Base-by-base conservation (phyloP, 1,284 basidiomycete genomes). In the Erythrobasidium hasegawianum region DNA sequence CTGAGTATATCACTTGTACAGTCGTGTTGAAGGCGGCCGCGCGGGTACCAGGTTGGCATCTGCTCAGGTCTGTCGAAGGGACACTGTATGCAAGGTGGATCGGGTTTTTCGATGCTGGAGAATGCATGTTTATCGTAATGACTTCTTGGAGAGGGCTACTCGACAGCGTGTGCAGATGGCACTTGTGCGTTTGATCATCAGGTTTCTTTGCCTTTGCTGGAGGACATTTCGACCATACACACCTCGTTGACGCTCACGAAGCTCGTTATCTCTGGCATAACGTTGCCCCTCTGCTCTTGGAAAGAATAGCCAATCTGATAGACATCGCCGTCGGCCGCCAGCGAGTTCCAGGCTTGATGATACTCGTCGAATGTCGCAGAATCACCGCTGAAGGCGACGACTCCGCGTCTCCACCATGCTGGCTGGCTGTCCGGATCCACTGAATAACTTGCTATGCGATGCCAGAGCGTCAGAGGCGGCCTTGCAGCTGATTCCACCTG, bases 161-260 rank as follows among this genome's bases (percentile, higher is more conserved):
- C 13, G 29, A 27, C 18, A 55, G n/a, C 38, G 55, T 50, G 40
- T 58, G 24, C 3, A 65, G 33, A 41, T 57, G 56, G 40, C 62
- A 65, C 62, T 65, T 24, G 20, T 11, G 41, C 57, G 3, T 3
- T 11, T 9, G 27, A 53, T 20, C 33, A 38, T 10, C 41, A 14
- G 40, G 22, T 33, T 33, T 33, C 33, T 33, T n/a, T 33, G 33
- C 33, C 11, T 11, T 33, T 33, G 33, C n/a, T n/a, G n/a, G n/a
- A n/a, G n/a, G n/a, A n/a, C n/a, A 33, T 11, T 11, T 33, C 11
- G 33, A 33, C 33, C 33, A 11, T 10, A 16, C 53, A 20, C 20
- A 65, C 62, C 45, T 57, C 55, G 22, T 55, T 55, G 3, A 65
- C 56, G 62, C 62, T 65, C 29, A 65, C 56, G 38, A 65, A 65